Evolutionary conservation across 345 rosid species (phyloP).

Genomic region (Diplotaxis tenuifolia): DNA sequence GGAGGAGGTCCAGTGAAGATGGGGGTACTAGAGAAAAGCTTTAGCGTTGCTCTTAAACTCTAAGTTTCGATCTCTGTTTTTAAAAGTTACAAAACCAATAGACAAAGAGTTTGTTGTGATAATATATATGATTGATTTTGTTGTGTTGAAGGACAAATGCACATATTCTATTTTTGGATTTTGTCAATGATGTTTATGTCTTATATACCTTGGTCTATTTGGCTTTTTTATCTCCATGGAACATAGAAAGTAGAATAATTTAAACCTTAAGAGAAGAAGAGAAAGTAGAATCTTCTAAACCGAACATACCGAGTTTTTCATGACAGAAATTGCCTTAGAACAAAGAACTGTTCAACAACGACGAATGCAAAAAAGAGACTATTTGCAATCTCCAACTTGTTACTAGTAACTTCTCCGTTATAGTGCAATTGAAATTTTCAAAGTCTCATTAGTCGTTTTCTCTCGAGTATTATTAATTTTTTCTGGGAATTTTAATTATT

Average conservation of each 20-base stretch:
- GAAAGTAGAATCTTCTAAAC: not conserved
- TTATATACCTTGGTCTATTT: not conserved
- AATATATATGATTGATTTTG: not conserved
- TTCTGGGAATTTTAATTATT: not conserved
- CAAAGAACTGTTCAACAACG: not conserved
- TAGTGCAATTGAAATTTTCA: not conserved
- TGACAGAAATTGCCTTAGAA: not conserved
- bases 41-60: constrained; percentile 51
- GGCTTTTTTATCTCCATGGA: not conserved
- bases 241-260: not conserved
- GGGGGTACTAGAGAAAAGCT: constrained; percentile 48
- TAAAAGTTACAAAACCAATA: constrained; percentile 7
- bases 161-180: constrained; percentile 20
- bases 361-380: not conserved
- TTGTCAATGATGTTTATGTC: constrained; percentile 22
- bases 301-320: too few relatives aligned
- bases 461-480: not conserved
- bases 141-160: constrained; percentile 28
- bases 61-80: constrained; percentile 21
- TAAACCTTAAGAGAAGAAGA: not conserved
- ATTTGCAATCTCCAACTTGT: not conserved
- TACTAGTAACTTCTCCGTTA: not conserved
- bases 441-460: not conserved
- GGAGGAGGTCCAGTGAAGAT: constrained; percentile 45
- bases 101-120: constrained; percentile 17